Percentiles rank a stretch among this genome's conserved stretches.
phyloP scores from a whole-genome alignment of 371 early-diverging fungal species.

The Fennellomyces sp. region DNA sequence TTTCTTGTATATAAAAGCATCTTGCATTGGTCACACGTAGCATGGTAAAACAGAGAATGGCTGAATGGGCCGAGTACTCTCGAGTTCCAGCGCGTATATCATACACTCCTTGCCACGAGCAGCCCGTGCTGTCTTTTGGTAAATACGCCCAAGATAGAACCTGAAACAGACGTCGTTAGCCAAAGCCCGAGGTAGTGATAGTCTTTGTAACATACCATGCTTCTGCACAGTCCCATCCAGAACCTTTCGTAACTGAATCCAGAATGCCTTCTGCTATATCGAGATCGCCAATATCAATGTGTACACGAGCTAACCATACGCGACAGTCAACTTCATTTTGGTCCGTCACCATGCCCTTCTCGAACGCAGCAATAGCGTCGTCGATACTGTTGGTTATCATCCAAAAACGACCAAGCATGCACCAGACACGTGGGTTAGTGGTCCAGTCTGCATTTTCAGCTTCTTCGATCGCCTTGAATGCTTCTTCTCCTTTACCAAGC shows the following conservation, averaged over 20 bases:
- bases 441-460: constrained; percentile 60
- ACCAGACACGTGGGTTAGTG: constrained; percentile 59
- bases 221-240: constrained; percentile 68
- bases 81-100: constrained; percentile 74
- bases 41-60: constrained; percentile 57
- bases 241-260: constrained; percentile 52
- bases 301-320: constrained; percentile 49
- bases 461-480: constrained; percentile 67
- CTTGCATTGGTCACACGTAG: constrained; percentile 11
- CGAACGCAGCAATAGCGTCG: constrained; percentile 51
- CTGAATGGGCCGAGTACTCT: constrained; percentile 65
- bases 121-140: constrained; percentile 54
- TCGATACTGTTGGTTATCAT: constrained; percentile 44
- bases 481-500: constrained; percentile 63
- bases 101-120: constrained; percentile 67
- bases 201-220: constrained; percentile 54
- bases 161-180: constrained; percentile 16
- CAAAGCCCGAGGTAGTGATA: not conserved
- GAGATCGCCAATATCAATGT: constrained; percentile 39
- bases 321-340: constrained; percentile 45
- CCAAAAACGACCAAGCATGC: constrained; percentile 53
- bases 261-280: constrained; percentile 64
- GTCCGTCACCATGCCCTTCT: constrained; percentile 57
- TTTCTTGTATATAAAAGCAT: constrained; percentile 3
- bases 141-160: constrained; percentile 59